Conservation (phyloP, 2,329 filamentous ascomycete genomes). For the Thermomyces lanuginosus region DNA sequence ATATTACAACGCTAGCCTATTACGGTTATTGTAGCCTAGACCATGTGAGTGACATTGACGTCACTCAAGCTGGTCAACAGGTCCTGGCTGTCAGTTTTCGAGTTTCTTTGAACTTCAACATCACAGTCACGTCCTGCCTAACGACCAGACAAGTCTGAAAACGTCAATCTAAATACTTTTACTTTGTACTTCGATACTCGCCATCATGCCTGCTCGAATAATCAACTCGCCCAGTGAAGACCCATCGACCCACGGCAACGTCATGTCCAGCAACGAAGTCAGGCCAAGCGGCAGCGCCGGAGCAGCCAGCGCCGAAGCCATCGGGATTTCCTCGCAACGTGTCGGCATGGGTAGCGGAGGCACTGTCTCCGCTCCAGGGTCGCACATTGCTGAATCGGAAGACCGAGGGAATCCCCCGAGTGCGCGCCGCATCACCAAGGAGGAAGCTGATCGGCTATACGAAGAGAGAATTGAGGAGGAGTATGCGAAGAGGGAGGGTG, state of each 20-base stretch:
- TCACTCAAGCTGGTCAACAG: too few species aligned
- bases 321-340: conserved; percentile 7
- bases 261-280: conserved; percentile 2
- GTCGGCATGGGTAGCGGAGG: conserved; percentile 8
- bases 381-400: conserved; percentile 5
- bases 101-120: too few species aligned
- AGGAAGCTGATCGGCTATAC: conserved; percentile 28
- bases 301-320: conserved; percentile 8
- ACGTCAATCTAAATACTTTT: too few species aligned
- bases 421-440: conserved; percentile 19
- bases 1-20: background rate
- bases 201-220: conserved; percentile 5
- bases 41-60: too few species aligned
- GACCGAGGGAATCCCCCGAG: conserved; percentile 9
- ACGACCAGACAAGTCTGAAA: too few species aligned
- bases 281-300: conserved; percentile 9
- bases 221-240: conserved; percentile 2
- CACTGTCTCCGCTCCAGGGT: conserved; percentile 9
- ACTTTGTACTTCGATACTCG: too few species aligned
- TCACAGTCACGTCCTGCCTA: too few species aligned
- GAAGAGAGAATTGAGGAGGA: conserved; percentile 33
- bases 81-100: too few species aligned
- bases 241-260: conserved; percentile 4
- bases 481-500: conserved; percentile 30
- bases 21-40: too few species aligned